Percentiles rank a stretch among this genome's conserved stretches.
Evolutionary conservation across 345 rosid genomes (phyloP).

Genomic region (Microthlaspi erraticum): DNA sequence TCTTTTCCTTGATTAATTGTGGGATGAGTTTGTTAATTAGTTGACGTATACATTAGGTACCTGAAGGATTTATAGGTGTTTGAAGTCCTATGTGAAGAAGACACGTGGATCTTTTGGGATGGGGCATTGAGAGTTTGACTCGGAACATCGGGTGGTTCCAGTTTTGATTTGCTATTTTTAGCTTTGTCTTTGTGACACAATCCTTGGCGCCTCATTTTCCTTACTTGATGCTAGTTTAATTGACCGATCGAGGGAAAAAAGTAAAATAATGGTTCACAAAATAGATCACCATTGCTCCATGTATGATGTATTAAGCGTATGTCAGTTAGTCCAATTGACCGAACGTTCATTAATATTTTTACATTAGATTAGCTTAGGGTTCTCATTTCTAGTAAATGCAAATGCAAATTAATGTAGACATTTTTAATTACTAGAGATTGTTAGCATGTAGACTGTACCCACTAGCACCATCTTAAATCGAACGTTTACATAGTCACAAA

Average conservation of each 20-base stretch:
- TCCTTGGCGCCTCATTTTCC: slow-evolving; percentile 20
- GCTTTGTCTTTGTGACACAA: neutral
- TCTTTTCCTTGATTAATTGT: slow-evolving; percentile 5
- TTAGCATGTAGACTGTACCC: too few relatives aligned
- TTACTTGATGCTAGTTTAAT: slow-evolving; percentile 8
- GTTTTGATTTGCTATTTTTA: slow-evolving; percentile 31
- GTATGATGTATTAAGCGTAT: too few relatives aligned
- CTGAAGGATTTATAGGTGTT: slow-evolving; percentile 1
- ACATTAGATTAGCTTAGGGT: too few relatives aligned
- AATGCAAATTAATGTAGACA: too few relatives aligned
- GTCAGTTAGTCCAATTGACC: too few relatives aligned
- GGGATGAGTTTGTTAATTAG: slow-evolving; percentile 22
- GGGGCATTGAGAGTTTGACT: slow-evolving; percentile 37
- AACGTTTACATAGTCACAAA: too few relatives aligned
- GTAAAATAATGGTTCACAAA: neutral
- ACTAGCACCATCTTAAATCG: too few relatives aligned
- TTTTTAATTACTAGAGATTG: too few relatives aligned
- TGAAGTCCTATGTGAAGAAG: slow-evolving; percentile 1
- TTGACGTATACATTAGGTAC: slow-evolving; percentile 19
- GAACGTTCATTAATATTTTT: too few relatives aligned
- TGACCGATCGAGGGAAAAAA: slow-evolving; percentile 1
- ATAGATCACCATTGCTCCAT: too few relatives aligned
- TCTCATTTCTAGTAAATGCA: too few relatives aligned
- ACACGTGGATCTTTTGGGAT: slow-evolving; percentile 35
- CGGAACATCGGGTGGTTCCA: slow-evolving; percentile 33